Evolutionary conservation across 305 asterid genomes (phyloP).

Genomic region (Fraxinus sp.): DNA sequence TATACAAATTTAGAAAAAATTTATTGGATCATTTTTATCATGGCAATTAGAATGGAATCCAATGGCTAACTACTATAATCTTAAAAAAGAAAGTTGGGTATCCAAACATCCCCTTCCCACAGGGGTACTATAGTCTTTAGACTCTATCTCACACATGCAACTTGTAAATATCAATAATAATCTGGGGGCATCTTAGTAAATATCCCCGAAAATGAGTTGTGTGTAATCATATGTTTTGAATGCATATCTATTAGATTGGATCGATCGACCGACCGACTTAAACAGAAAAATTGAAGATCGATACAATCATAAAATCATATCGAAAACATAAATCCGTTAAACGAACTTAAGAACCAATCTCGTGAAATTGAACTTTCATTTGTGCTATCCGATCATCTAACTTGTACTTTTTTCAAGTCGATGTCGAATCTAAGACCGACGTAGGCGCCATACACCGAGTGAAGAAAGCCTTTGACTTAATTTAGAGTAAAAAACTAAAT

Average conservation of each 20-base stretch:
- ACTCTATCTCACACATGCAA: background rate
- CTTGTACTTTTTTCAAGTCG: background rate
- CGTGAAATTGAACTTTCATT: background rate
- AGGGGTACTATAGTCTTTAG: background rate
- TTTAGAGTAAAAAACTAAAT: constrained; percentile 30
- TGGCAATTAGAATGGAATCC: background rate
- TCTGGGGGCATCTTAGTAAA: background rate
- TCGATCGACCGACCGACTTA: background rate
- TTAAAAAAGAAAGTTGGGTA: background rate
- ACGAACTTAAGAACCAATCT: background rate
- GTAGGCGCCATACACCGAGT: background rate
- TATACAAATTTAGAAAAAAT: background rate
- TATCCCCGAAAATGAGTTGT: background rate
- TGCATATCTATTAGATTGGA: background rate
- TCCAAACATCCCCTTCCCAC: background rate
- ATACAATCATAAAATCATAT: background rate
- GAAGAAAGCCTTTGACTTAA: constrained; percentile 29
- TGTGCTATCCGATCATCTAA: background rate
- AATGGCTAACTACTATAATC: background rate
- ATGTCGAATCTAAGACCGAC: background rate
- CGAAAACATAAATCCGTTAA: background rate
- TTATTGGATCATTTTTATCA: background rate
- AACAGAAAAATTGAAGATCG: background rate
- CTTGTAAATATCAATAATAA: background rate
- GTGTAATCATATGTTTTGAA: background rate